Conservation (phyloP, 495 filamentous ascomycete species). For the Aspergillus coremiiformis region DNA sequence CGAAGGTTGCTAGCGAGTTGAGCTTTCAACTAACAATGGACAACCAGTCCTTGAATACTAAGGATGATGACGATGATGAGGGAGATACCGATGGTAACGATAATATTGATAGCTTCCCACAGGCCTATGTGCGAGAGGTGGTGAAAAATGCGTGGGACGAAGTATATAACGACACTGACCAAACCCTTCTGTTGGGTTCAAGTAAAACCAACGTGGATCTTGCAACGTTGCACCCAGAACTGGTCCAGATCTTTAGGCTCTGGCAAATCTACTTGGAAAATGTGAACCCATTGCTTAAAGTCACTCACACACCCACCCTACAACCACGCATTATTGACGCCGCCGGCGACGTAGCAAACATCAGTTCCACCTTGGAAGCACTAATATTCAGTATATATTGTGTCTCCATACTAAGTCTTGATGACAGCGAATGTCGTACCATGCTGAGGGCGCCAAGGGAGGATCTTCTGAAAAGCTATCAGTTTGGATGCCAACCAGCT, state of each 20-base stretch:
- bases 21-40: background rate
- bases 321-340: conserved; percentile 34
- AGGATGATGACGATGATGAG: background rate
- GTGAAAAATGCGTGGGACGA: conserved; percentile 42
- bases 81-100: conserved; percentile 17
- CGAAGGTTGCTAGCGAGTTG: background rate
- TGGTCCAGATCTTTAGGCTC: conserved; percentile 27
- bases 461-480: conserved; percentile 41
- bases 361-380: conserved; percentile 16
- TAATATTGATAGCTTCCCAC: conserved; percentile 21
- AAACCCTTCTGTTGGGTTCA: conserved; percentile 43
- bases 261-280: conserved; percentile 44
- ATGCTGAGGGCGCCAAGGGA: conserved; percentile 37
- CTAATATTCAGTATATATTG: conserved; percentile 36
- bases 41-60: background rate
- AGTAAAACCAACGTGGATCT: conserved; percentile 34
- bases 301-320: conserved; percentile 42
- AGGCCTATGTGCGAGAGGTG: conserved; percentile 21
- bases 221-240: conserved; percentile 19
- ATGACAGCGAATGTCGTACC: conserved; percentile 31
- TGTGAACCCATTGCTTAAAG: conserved; percentile 44
- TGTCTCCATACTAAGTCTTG: conserved; percentile 39
- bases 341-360: conserved; percentile 11
- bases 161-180: conserved; percentile 27
- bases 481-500: conserved; percentile 49